Evolutionary conservation across 1,139 yeast genomes (phyloP).

Genomic region (Candida freyschussii): DNA sequence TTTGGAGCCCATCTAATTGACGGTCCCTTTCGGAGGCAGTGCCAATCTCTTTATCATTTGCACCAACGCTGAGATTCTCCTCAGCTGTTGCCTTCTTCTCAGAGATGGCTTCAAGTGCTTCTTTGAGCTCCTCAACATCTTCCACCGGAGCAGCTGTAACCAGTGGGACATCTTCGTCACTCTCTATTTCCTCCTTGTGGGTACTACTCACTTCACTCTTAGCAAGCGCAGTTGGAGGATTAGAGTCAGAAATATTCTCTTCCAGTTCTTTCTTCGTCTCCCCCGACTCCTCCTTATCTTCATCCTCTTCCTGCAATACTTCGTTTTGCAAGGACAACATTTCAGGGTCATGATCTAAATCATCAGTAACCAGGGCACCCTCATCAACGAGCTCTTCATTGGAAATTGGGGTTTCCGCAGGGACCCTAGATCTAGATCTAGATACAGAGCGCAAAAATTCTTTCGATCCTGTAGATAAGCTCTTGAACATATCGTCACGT

Average conservation of each 20-base stretch:
- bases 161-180: constrained; percentile 4
- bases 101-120: not conserved
- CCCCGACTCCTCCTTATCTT: constrained; percentile 7
- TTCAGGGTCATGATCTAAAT: constrained; percentile 13
- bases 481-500: constrained; percentile 14
- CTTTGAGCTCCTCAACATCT: constrained; percentile 3
- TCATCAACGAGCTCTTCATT: constrained; percentile 29
- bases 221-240: not conserved
- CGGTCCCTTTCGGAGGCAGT: not conserved
- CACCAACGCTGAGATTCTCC: not conserved
- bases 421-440: constrained; percentile 51
- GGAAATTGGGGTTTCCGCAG: constrained; percentile 26
- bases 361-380: constrained; percentile 35
- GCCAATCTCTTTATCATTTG: no score
- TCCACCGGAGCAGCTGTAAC: not conserved
- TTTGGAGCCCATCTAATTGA: no score
- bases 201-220: not conserved
- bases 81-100: not conserved
- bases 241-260: not conserved
- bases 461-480: constrained; percentile 13
- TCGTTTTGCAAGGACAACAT: constrained; percentile 13
- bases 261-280: constrained; percentile 1
- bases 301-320: constrained; percentile 9
- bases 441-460: constrained; percentile 55
- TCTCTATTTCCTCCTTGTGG: constrained; percentile 5